Percentiles rank a stretch among this genome's conserved stretches.
Conservation (phyloP, 805 yeast genomes). For the Yarrowia keelungensis region DNA sequence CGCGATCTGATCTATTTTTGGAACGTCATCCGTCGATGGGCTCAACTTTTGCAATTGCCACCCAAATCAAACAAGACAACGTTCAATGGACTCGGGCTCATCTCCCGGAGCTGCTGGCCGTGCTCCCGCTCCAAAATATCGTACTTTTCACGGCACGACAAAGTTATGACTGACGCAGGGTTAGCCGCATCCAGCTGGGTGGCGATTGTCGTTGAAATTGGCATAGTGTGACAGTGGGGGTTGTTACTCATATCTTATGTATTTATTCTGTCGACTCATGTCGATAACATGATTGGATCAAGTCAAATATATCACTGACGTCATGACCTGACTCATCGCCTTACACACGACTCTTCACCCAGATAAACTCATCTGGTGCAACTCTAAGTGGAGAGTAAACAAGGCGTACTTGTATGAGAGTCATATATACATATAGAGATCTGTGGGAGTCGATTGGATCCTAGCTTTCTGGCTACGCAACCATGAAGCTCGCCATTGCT, state of each 20-base stretch:
- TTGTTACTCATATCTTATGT: no score
- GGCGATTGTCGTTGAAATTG: slow-evolving; percentile 1
- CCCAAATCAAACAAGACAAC: neutral
- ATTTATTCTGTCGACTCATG: no score
- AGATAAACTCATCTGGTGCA: neutral
- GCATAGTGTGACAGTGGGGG: neutral
- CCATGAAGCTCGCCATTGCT: neutral
- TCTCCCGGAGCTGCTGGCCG: no score
- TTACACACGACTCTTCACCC: no score
- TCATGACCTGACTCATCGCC: neutral
- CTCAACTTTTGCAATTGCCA: neutral
- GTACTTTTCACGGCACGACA: neutral
- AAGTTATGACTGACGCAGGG: slow-evolving; percentile 24
- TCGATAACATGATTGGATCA: no score
- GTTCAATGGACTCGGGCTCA: no score
- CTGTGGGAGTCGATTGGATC: neutral
- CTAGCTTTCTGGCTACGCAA: no score
- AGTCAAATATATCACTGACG: no score
- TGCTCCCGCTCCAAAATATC: no score
- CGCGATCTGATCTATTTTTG: neutral
- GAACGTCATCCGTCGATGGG: neutral
- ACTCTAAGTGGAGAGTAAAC: neutral
- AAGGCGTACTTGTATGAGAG: neutral
- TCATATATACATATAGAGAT: slow-evolving; percentile 13
- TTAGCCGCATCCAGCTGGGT: slow-evolving; percentile 14